Evolutionary conservation across 345 rosid genomes (phyloP), one percentile per base, ranked within the genome.

Genomic region (Lumnitzera racemosa): DNA sequence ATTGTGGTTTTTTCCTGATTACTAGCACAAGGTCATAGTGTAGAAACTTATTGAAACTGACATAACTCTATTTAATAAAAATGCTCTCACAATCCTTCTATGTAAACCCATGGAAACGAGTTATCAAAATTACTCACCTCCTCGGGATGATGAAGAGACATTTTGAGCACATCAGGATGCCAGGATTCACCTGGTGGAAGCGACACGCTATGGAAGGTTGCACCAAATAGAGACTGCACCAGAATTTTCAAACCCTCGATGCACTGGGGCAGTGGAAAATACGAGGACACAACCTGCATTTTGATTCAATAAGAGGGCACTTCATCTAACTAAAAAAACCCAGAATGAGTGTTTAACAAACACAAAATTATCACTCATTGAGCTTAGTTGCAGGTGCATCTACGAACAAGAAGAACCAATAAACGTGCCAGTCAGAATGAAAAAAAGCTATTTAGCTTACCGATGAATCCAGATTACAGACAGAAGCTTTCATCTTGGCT

Each of bases 151-250:
- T 82, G 82, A 66, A 92, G 88, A 59, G 78, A 72, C 88, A 89
- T 63, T 82, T 92, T 89, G 55, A 87, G 80, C 66, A 92, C 96
- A 56, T 83, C 81, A 24, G 97, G 88, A 70, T 92, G 95, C 98
- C 98, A 92, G 10, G 97, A 85, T 85, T 92, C 98, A 47, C 98
- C 97, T 15, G 83, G 95, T 53, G 84, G 81, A 73, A 87, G 66
- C 43, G 95, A 76, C 57, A 86, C 65, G 46, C 69, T 73, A 41
- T 67, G 77, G 68, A 84, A 86, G 47, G 85, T 77, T 61, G 87
- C 90, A 73, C 96, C 97, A 72, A 92, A 92, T 63, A 92, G 77
- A 61, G 96, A 84, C 61, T 81, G 72, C 67, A 83, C 94, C 56
- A 92, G 77, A 56, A 85, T 61, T 74, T 87, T 87, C 63, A 92